A percentile compares a stretch with the other conserved stretches of the same genome.
Conservation (phyloP, 116 monocot species). For the Phalaenopsis hybrid region DNA sequence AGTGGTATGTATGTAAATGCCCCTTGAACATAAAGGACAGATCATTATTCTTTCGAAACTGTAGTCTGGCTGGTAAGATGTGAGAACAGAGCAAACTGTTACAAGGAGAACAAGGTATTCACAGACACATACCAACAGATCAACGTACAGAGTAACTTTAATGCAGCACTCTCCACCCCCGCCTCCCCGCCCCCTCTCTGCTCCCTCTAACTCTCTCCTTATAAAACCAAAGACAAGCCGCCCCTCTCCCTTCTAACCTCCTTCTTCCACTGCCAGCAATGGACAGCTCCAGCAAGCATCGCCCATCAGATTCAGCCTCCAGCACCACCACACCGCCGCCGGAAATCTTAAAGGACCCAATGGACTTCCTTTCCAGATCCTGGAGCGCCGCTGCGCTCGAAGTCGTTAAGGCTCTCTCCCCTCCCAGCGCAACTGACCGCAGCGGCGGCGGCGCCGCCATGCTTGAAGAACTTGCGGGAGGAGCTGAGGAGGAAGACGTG, state of each 20-base stretch:
- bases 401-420: conserved; percentile 32
- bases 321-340: background rate
- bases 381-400: conserved; percentile 75
- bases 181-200: background rate
- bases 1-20: too few species aligned
- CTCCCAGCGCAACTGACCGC: background rate
- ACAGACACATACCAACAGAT: background rate
- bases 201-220: background rate
- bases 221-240: background rate
- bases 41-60: background rate
- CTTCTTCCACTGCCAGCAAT: background rate
- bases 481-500: background rate
- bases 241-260: background rate
- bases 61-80: background rate
- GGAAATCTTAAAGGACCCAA: conserved; percentile 33
- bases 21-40: background rate
- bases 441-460: background rate
- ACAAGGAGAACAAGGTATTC: background rate
- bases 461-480: background rate
- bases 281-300: background rate
- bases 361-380: conserved; percentile 87
- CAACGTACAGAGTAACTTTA: background rate
- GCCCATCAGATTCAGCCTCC: background rate
- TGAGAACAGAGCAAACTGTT: background rate
- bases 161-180: background rate